Percentiles rank a stretch among this genome's conserved stretches.
Evolutionary conservation across 345 rosid species (phyloP).

Genomic region (thale cress (Arabidopsis thaliana)): TAIR10.1 NC_003070.9:6991001-6991500

Average conservation of each 20-base stretch:
- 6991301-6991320: constrained; percentile 76
- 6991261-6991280: constrained; percentile 76
- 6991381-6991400: constrained; percentile 64
- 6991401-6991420: constrained; percentile 58
- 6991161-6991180: constrained; percentile 68
- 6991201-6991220: constrained; percentile 63
- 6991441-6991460: constrained; percentile 14
- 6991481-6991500: not conserved
- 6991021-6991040: constrained; percentile 56
- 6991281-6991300: constrained; percentile 63
- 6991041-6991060: constrained; percentile 46
- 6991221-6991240: constrained; percentile 46
- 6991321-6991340: constrained; percentile 57
- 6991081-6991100: constrained; percentile 70
- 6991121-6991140: constrained; percentile 47
- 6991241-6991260: constrained; percentile 52
- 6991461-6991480: not conserved
- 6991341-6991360: constrained; percentile 74
- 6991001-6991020: constrained; percentile 50
- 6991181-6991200: constrained; percentile 50
- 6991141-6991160: constrained; percentile 71
- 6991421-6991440: constrained; percentile 51
- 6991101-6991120: constrained; percentile 57
- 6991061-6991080: constrained; percentile 47
- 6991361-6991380: constrained; percentile 64